Evolutionary conservation across 2,329 filamentous ascomycete species (phyloP).

Genomic region (Fusarium abutilonis): DNA sequence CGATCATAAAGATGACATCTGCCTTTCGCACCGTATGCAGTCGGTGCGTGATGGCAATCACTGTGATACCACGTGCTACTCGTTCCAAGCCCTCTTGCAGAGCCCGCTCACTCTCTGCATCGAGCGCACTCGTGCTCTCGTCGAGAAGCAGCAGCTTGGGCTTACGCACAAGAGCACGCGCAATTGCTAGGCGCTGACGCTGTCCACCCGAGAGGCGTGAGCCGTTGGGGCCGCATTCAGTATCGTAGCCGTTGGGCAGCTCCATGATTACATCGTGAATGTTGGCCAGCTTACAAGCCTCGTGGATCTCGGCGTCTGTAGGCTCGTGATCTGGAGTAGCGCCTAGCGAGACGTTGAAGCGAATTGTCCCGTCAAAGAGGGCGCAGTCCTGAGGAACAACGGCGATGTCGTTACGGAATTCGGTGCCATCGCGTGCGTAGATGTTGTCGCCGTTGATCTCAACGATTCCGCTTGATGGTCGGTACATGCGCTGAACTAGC

Average conservation of each 20-base stretch:
- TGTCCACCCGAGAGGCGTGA: conserved; percentile 82
- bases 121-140: conserved; percentile 82
- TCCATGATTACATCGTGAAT: conserved; percentile 74
- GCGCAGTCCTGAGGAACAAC: conserved; percentile 67
- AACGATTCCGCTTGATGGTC: conserved; percentile 53
- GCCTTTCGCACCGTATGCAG: conserved; percentile 66
- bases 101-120: conserved; percentile 72
- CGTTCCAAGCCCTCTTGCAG: conserved; percentile 74
- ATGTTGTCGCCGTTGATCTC: conserved; percentile 60
- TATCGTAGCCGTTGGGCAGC: conserved; percentile 73
- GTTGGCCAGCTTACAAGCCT: conserved; percentile 73
- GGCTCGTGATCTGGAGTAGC: conserved; percentile 64
- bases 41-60: conserved; percentile 67
- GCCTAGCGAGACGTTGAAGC: conserved; percentile 66
- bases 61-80: conserved; percentile 63
- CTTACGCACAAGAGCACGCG: conserved; percentile 75
- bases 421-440: conserved; percentile 51
- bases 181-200: conserved; percentile 80
- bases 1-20: conserved; percentile 67
- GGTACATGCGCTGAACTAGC: conserved; percentile 62
- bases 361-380: conserved; percentile 66
- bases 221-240: conserved; percentile 75
- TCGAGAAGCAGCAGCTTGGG: conserved; percentile 81
- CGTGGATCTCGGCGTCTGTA: conserved; percentile 69
- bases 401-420: conserved; percentile 63